Evolutionary conservation across 1,139 yeast species (phyloP), one percentile per base, ranked within the genome.

Genomic region (Lodderomyces elongisporus): DNA sequence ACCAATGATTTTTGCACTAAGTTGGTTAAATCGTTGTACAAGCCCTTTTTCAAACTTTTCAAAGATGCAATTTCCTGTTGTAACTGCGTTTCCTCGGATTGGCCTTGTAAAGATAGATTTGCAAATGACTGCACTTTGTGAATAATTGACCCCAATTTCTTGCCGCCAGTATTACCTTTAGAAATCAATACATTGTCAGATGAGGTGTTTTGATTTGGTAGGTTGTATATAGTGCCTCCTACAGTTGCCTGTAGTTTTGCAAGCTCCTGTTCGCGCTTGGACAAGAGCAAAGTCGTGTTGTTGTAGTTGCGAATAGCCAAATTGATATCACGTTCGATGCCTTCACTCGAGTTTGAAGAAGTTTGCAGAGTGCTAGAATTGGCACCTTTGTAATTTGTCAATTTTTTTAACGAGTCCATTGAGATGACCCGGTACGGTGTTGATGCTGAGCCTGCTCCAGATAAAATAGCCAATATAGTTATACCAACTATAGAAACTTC

Each of bases 381-480:
- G 9, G 7, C 10, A 10, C 22, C 22, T n/a, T n/a, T n/a, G n/a
- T n/a, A n/a, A n/a, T n/a, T n/a, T n/a, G n/a, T n/a, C n/a, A n/a
- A n/a, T n/a, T n/a, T n/a, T n/a, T n/a, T n/a, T 18, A 18, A 18
- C 7, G 22, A 7, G 7, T 7, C 10, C 14, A 24, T 10, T 7
- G 26, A 24, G 20, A 50, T 46, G 14, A 45, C 33, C 26, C 52
- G 50, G 39, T 58, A 61, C 1, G 83, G 78, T 1, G 87, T 79
- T n/a, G 88, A 70, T 12, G 78, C 74, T 8, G 88, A 79, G 2
- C 91, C 91, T 28, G 84, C 63, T 0, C 93, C 94, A 2, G 88
- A 79, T 25, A 85, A 58, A 1, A 74, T 52, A 0, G 89, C 87
- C 70, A 83, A 79, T 25, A 79, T 60, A 1, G 85, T 76, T 17